phyloP scores from a whole-genome alignment of 2,329 filamentous ascomycete genomes.

The Tricladium varicosporioides region DNA sequence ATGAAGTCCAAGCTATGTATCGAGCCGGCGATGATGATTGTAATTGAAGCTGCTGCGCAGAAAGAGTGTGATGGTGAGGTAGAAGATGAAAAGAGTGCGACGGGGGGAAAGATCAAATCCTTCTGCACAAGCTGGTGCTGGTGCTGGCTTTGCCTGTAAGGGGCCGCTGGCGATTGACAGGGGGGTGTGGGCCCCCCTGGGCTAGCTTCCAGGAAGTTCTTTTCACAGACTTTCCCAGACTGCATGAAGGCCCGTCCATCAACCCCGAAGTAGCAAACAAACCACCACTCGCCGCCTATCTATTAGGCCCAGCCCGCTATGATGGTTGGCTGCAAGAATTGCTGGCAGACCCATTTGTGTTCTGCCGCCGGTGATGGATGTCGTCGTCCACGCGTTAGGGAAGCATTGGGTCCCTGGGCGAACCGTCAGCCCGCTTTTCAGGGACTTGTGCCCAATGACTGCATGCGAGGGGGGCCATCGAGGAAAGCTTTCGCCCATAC shows the following conservation, averaged over 20 bases:
- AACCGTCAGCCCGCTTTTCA: background rate
- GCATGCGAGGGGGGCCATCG: background rate
- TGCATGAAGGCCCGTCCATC: too few species aligned
- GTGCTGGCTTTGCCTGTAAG: background rate
- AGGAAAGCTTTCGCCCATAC: background rate
- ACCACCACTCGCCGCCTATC: too few species aligned
- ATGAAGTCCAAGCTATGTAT: constrained; percentile 19
- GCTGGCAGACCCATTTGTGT: too few species aligned
- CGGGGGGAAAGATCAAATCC: constrained; percentile 6
- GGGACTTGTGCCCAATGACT: background rate
- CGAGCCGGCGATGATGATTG: constrained; percentile 25
- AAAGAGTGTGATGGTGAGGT: constrained; percentile 13
- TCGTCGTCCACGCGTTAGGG: background rate
- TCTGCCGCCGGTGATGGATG: too few species aligned
- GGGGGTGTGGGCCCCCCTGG: too few species aligned
- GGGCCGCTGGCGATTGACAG: background rate
- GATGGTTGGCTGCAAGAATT: too few species aligned
- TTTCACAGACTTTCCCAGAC: too few species aligned
- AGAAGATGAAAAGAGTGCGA: constrained; percentile 6
- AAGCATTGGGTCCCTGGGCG: background rate
- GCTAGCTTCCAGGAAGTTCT: too few species aligned
- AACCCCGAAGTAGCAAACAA: too few species aligned
- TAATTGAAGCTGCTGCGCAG: constrained; percentile 9
- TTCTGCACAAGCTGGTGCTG: background rate
- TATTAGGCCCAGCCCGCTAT: too few species aligned